phyloP scores from a whole-genome alignment of 306 rosid genomes.

The Trichosanthes cucumerina region DNA sequence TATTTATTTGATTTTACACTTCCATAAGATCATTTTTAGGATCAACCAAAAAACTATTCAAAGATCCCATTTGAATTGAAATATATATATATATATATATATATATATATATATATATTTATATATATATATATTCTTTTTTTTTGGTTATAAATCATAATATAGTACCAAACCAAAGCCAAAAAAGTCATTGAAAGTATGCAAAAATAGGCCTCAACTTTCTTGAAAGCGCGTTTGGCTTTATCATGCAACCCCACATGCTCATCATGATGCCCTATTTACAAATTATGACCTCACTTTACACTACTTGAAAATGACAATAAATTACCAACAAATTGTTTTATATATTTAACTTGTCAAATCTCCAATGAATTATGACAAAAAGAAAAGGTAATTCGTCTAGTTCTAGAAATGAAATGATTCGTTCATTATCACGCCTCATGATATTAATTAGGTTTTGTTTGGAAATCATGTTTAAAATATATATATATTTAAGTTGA shows the following conservation, averaged over 20 bases:
- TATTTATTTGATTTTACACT: background rate
- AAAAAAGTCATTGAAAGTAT: slow-evolving; percentile 2
- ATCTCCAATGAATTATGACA: background rate
- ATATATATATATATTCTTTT: background rate
- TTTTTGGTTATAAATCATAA: background rate
- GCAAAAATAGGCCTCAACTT: background rate
- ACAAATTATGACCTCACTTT: slow-evolving; percentile 1
- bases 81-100: background rate
- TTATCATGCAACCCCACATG: slow-evolving; percentile 5
- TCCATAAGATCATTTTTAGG: background rate
- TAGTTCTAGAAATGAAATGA: background rate
- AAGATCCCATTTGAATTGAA: background rate
- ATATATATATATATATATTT: background rate
- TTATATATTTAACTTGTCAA: background rate
- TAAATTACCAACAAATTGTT: background rate
- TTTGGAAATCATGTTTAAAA: background rate
- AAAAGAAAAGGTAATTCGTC: background rate
- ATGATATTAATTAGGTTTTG: background rate
- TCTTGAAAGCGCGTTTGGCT: slow-evolving; percentile 7
- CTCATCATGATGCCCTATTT: background rate
- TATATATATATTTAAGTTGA: too few species aligned
- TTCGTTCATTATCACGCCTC: background rate
- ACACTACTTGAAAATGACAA: background rate
- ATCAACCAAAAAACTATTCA: background rate
- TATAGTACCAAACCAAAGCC: background rate